These are phyloP conservation scores for Pythium aphanidermatum DNA, from an alignment of 352 stramenopile species.

Conservation along the genomic window DNA sequence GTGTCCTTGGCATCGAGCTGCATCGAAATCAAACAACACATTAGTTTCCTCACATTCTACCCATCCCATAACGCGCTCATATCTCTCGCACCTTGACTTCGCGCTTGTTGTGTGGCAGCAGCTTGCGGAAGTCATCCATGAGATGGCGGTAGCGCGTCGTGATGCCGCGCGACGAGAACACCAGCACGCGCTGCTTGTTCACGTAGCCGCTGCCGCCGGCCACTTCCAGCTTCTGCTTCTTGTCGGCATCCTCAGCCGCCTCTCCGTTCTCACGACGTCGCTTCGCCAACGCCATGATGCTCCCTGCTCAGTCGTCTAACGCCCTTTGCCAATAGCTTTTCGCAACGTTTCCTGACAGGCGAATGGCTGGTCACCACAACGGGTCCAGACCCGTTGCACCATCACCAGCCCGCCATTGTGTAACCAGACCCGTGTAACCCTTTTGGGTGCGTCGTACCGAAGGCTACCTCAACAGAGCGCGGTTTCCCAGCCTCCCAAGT, in stretches of 20 bases:
- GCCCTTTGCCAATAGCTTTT: neutral
- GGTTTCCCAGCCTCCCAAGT: too few species aligned
- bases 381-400: too few species aligned
- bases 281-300: constrained; percentile 25
- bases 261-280: constrained; percentile 24
- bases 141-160: constrained; percentile 97
- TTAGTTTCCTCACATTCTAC: neutral
- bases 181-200: constrained; percentile 92
- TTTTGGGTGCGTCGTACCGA: too few species aligned
- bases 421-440: too few species aligned
- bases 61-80: too few species aligned
- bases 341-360: constrained; percentile 16
- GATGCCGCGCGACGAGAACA: constrained; percentile 91
- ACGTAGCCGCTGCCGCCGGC: constrained; percentile 50
- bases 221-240: constrained; percentile 38
- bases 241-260: constrained; percentile 24
- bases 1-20: constrained; percentile 93
- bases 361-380: constrained; percentile 24
- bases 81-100: constrained; percentile 94
- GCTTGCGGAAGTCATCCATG: constrained; percentile 96
- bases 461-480: too few species aligned
- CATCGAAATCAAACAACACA: neutral
- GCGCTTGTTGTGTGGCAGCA: constrained; percentile 99
- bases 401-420: too few species aligned
- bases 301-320: neutral